phyloP scores from a whole-genome alignment of 192 early-diverging fungal species.

The Allomyces javanicus region DNA sequence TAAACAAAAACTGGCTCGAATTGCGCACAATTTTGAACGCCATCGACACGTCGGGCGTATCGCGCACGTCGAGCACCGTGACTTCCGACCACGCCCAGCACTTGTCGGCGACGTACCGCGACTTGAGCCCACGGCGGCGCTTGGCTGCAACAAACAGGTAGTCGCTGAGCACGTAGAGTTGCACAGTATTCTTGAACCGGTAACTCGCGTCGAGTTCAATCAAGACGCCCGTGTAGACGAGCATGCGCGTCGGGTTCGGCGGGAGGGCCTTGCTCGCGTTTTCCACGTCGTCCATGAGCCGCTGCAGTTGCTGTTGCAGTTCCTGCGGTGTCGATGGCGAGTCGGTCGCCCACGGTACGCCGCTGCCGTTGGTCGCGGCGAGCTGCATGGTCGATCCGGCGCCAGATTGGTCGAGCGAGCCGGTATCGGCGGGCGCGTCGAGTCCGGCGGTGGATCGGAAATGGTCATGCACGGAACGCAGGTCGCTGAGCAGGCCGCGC shows the following conservation, averaged over 20 bases:
- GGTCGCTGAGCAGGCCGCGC: constrained; percentile 43
- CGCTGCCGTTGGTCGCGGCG: not conserved
- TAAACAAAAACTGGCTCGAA: constrained; percentile 58
- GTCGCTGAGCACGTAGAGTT: constrained; percentile 69
- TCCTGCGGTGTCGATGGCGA: not conserved
- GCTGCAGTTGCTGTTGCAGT: constrained; percentile 8
- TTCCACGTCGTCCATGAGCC: constrained; percentile 21
- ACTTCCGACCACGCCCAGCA: constrained; percentile 61
- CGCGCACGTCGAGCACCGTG: constrained; percentile 64
- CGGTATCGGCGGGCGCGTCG: not conserved
- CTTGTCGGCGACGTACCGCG: constrained; percentile 57
- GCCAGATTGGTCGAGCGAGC: not conserved
- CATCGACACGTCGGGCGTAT: constrained; percentile 50
- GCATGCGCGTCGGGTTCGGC: not conserved
- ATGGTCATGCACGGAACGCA: constrained; percentile 10
- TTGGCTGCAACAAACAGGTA: constrained; percentile 59
- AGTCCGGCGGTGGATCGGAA: not conserved
- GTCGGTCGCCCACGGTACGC: not conserved
- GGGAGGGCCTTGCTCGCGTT: not conserved
- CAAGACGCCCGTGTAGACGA: constrained; percentile 14
- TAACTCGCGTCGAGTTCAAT: constrained; percentile 60
- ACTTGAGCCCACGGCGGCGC: constrained; percentile 41
- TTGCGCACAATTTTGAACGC: constrained; percentile 70
- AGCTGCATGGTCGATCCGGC: not conserved
- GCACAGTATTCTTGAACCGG: constrained; percentile 54